These are phyloP conservation scores for Capsicum pubescens DNA, from an alignment of 257 asterid genomes.

Conservation along the genomic window DNA sequence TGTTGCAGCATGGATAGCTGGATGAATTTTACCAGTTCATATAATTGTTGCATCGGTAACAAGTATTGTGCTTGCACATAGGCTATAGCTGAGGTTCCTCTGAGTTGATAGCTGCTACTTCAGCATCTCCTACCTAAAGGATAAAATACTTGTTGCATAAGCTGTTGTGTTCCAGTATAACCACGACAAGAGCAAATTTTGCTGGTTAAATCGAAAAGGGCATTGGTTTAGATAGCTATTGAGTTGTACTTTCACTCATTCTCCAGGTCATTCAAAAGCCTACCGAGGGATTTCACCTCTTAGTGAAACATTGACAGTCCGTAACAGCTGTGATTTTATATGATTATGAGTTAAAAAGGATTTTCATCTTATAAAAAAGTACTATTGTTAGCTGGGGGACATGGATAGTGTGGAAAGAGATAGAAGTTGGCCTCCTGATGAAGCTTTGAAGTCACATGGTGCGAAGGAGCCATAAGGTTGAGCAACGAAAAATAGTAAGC, in stretches of 20 bases:
- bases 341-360: conserved; percentile 74
- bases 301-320: conserved; percentile 78
- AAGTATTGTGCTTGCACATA: neutral
- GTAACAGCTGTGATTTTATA: conserved; percentile 80
- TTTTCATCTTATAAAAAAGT: conserved; percentile 94
- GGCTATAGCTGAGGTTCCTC: neutral
- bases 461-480: conserved; percentile 73
- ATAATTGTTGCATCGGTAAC: neutral
- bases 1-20: no score
- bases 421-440: conserved; percentile 81
- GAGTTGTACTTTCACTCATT: neutral
- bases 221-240: neutral
- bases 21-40: no score
- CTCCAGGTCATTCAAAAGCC: conserved; percentile 69
- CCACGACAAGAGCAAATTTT: neutral
- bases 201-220: neutral
- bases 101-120: neutral
- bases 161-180: neutral
- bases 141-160: neutral
- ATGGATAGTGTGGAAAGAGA: conserved; percentile 75
- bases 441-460: conserved; percentile 74
- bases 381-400: conserved; percentile 86
- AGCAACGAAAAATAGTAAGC: conserved; percentile 77
- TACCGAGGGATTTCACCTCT: conserved; percentile 58
- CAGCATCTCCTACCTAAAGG: neutral